phyloP scores from a whole-genome alignment of 164 flowering plant species.

The Paratinospora sagittata region DNA sequence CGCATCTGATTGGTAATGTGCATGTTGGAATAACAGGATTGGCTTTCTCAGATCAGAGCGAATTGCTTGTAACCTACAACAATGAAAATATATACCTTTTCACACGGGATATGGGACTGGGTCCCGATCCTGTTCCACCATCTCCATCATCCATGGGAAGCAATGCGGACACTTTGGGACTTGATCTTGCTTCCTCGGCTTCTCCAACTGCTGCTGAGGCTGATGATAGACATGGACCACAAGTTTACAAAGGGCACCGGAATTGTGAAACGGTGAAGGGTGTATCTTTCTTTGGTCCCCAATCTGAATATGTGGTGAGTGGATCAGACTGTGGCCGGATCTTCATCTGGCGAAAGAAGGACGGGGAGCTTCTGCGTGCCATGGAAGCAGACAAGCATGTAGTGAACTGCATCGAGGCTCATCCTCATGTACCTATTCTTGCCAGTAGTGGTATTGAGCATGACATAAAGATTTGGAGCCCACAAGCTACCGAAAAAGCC shows the following conservation, averaged over 20 bases:
- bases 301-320: constrained; percentile 81
- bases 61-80: constrained; percentile 82
- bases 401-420: constrained; percentile 84
- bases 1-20: constrained; percentile 56
- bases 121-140: constrained; percentile 45
- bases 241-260: constrained; percentile 68
- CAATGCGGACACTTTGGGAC: constrained; percentile 27
- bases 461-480: constrained; percentile 86
- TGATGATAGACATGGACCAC: constrained; percentile 40
- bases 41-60: constrained; percentile 88
- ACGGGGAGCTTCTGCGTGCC: constrained; percentile 74
- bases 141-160: constrained; percentile 30
- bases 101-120: constrained; percentile 66
- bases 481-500: constrained; percentile 60
- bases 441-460: constrained; percentile 90
- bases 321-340: constrained; percentile 97
- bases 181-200: constrained; percentile 16
- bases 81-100: constrained; percentile 83
- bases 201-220: constrained; percentile 27
- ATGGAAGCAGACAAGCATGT: constrained; percentile 82
- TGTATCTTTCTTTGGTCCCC: constrained; percentile 82
- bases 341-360: constrained; percentile 90
- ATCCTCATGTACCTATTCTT: constrained; percentile 70
- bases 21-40: constrained; percentile 75
- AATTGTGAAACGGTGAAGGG: constrained; percentile 85